A percentile compares a stretch with the other conserved stretches of the same genome.
Evolutionary conservation across 306 rosid species (phyloP).

Genomic region (Carpinus viminea): DNA sequence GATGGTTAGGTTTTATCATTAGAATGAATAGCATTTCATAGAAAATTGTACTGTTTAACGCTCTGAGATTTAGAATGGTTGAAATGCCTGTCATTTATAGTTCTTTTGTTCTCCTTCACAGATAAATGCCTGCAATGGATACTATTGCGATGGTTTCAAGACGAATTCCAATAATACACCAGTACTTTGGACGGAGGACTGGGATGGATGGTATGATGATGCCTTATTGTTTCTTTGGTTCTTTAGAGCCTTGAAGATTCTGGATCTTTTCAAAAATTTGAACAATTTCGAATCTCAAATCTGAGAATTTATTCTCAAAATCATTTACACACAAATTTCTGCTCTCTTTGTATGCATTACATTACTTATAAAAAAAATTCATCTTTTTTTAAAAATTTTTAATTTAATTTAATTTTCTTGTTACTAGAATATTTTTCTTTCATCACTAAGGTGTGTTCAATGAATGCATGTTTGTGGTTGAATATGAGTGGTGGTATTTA

Average conservation of each 20-base stretch:
- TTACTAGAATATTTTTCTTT: background rate
- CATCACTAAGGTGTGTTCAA: conserved; percentile 5
- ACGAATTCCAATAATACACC: conserved; percentile 81
- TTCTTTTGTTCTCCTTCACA: conserved; percentile 36
- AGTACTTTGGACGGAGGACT: conserved; percentile 81
- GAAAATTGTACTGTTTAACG: background rate
- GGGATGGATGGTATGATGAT: conserved; percentile 93
- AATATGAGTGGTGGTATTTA: background rate
- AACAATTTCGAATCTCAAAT: background rate
- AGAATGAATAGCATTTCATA: conserved; percentile 10
- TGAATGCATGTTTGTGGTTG: background rate
- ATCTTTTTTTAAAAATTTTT: too few relatives aligned
- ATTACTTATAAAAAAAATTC: too few relatives aligned
- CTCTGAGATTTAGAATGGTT: conserved; percentile 22
- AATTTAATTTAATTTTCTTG: too few relatives aligned
- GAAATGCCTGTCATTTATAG: conserved; percentile 18
- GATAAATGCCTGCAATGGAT: conserved; percentile 93
- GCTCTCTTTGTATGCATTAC: too few relatives aligned
- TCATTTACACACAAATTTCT: background rate
- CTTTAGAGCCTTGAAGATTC: background rate
- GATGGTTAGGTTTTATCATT: conserved; percentile 22
- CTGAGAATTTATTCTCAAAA: background rate
- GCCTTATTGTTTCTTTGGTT: background rate
- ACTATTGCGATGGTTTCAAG: conserved; percentile 92
- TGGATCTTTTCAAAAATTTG: background rate